phyloP scores from a whole-genome alignment of 805 yeast genomes.

The Isabelozyma gotoi region DNA sequence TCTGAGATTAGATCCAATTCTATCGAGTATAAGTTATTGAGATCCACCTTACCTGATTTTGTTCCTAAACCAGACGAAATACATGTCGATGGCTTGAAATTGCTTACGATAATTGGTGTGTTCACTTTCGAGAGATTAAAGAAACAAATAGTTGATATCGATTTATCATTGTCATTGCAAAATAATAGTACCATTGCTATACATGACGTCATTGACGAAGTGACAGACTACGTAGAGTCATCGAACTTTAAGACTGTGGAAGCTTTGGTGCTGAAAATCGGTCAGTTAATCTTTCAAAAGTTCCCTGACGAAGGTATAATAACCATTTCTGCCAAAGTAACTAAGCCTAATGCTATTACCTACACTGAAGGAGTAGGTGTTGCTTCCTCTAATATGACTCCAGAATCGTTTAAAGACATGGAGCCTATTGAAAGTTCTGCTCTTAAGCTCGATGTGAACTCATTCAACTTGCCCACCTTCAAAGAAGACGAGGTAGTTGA shows the following conservation, averaged over 20 bases:
- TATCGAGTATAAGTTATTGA: slow-evolving; percentile 39
- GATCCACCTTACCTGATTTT: slow-evolving; percentile 21
- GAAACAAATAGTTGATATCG: slow-evolving; percentile 75
- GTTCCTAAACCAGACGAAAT: slow-evolving; percentile 18
- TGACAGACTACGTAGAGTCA: slow-evolving; percentile 64
- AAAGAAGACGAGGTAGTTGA: slow-evolving; percentile 10
- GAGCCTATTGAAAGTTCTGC: slow-evolving; percentile 3
- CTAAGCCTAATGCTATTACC: slow-evolving; percentile 86
- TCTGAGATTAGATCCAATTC: slow-evolving; percentile 59
- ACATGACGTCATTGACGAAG: slow-evolving; percentile 43
- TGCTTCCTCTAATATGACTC: slow-evolving; percentile 49
- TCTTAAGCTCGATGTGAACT: background rate
- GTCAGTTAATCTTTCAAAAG: slow-evolving; percentile 52
- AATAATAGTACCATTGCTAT: slow-evolving; percentile 36
- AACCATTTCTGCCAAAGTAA: slow-evolving; percentile 57
- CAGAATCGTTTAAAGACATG: slow-evolving; percentile 35
- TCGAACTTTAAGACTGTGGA: slow-evolving; percentile 90
- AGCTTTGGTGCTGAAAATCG: slow-evolving; percentile 76
- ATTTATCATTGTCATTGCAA: slow-evolving; percentile 32
- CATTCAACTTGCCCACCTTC: slow-evolving; percentile 33
- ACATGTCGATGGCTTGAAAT: slow-evolving; percentile 49
- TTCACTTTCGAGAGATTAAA: slow-evolving; percentile 85
- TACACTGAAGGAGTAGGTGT: slow-evolving; percentile 92
- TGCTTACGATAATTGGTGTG: slow-evolving; percentile 86
- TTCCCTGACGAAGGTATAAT: slow-evolving; percentile 28